Base-by-base conservation (phyloP, 129 eudicot species). In the Artemisia tridentata region DNA sequence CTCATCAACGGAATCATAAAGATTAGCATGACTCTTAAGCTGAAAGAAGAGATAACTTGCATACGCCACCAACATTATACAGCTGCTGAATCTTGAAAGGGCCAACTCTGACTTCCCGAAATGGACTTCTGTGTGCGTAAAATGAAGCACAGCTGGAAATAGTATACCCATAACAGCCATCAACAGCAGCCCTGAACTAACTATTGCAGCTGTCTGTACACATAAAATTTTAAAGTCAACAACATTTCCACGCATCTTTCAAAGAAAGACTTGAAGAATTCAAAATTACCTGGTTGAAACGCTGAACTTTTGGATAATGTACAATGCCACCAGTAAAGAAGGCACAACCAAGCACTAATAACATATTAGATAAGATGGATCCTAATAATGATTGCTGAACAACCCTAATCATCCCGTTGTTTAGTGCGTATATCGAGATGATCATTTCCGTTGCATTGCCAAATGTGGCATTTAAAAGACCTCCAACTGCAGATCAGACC, bases 361-460 rank as follows among this genome's bases (percentile, higher is more conserved):
- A 77, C 96, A 89, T 93, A 74, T 93, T 89, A 8, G 98, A 93
- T 79, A 93, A 93, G 46, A 89, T 90, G 75, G 97, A 93, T 10
- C 96, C 98, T 58, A 89, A 80, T 41, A 93, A 77, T 31, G 96
- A 87, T 69, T 93, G 96, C 56, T 93, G 92, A 76, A 93, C 96
- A 41, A 93, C 98, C 80, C 96, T 87, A 76, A 87, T 89, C 96
- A 93, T 89, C 66, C 88, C 96, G 60, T 81, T 72, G 59, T 81
- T 89, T 77, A 89, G 83, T 45, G 98, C 98, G 63, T 89, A 89
- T 29, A 93, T 85, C 11, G 96, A 89, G 75, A 89, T 92, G 66
- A 93, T 93, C 98, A 93, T 93, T 82, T 93, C 98, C 3, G 98
- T 92, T 17, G 98, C 96, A 77, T 89, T 93, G 60, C 98, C 98